A percentile compares a stretch with the other conserved stretches of the same genome.
These are phyloP conservation scores for Penicillium decumbens DNA, from an alignment of 2,329 filamentous ascomycete species.

Conservation along the genomic window DNA sequence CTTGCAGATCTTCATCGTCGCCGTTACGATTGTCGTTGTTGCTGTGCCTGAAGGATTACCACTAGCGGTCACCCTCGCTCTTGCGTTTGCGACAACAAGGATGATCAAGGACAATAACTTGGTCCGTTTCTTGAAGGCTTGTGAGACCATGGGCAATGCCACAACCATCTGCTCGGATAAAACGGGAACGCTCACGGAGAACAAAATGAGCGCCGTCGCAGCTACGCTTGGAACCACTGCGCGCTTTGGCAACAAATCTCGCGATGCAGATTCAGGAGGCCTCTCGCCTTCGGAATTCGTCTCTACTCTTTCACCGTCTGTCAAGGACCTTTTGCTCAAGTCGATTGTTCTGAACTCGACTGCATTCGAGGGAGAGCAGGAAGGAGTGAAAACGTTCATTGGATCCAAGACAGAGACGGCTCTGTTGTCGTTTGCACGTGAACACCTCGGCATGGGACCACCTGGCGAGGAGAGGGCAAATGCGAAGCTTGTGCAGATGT, in stretches of 20 bases:
- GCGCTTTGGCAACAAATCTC: constrained; percentile 43
- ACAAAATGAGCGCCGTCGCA: constrained; percentile 59
- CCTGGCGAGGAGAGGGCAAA: constrained; percentile 60
- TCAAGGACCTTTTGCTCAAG: constrained; percentile 56
- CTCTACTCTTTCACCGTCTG: constrained; percentile 47
- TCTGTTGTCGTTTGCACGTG: constrained; percentile 63
- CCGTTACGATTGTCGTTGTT: constrained; percentile 57
- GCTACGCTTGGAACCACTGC: constrained; percentile 50
- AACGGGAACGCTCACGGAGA: constrained; percentile 61
- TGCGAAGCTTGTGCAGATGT: constrained; percentile 51
- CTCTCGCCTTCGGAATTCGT: constrained; percentile 54
- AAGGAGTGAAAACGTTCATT: constrained; percentile 59
- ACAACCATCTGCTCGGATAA: constrained; percentile 63
- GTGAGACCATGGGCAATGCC: constrained; percentile 62
- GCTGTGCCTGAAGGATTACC: constrained; percentile 59
- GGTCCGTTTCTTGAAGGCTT: constrained; percentile 56
- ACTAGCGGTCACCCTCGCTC: constrained; percentile 57
- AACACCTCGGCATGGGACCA: constrained; percentile 60
- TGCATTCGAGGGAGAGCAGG: constrained; percentile 62
- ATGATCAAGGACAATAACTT: constrained; percentile 62
- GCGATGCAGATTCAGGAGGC: constrained; percentile 34
- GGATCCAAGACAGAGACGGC: constrained; percentile 76
- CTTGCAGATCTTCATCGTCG: constrained; percentile 55
- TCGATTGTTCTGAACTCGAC: constrained; percentile 66
- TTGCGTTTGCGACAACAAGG: constrained; percentile 59